phyloP scores from a whole-genome alignment of 2,329 filamentous ascomycete species.

The Drechslerella coelobrocha region DNA sequence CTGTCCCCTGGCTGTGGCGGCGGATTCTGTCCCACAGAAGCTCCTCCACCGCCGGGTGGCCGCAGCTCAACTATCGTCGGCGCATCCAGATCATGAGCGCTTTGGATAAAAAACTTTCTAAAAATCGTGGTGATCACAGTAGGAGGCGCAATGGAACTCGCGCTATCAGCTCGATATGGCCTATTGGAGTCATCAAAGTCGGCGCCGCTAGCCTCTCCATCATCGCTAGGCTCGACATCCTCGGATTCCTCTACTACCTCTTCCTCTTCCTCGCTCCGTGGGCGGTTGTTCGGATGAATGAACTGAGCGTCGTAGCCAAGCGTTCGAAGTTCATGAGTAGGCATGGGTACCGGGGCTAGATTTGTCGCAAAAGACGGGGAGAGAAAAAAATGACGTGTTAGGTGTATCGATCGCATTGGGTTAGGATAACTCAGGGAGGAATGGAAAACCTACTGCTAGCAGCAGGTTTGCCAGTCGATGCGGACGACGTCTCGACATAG shows the following conservation, averaged over 20 bases:
- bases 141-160: constrained; percentile 42
- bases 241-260: constrained; percentile 62
- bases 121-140: constrained; percentile 12
- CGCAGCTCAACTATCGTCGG: background rate
- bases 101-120: constrained; percentile 11
- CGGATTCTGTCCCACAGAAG: background rate
- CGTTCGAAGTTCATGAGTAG: constrained; percentile 56
- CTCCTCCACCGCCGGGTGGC: background rate
- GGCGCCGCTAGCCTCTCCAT: constrained; percentile 54
- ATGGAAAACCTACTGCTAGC: constrained; percentile 12
- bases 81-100: background rate
- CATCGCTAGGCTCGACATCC: constrained; percentile 60
- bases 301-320: constrained; percentile 56
- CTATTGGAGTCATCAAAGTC: constrained; percentile 53
- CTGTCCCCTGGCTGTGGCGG: background rate
- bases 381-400: constrained; percentile 5
- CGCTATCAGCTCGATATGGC: constrained; percentile 46
- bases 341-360: constrained; percentile 58
- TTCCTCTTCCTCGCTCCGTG: constrained; percentile 55
- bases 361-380: background rate
- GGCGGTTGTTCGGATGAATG: constrained; percentile 43
- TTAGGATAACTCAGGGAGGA: background rate
- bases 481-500: constrained; percentile 65
- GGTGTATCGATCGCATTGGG: background rate
- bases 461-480: constrained; percentile 61